Evolutionary conservation across 176 grass and related monocot genomes (phyloP).

Genomic region (Eremochloa ophiuroides): DNA sequence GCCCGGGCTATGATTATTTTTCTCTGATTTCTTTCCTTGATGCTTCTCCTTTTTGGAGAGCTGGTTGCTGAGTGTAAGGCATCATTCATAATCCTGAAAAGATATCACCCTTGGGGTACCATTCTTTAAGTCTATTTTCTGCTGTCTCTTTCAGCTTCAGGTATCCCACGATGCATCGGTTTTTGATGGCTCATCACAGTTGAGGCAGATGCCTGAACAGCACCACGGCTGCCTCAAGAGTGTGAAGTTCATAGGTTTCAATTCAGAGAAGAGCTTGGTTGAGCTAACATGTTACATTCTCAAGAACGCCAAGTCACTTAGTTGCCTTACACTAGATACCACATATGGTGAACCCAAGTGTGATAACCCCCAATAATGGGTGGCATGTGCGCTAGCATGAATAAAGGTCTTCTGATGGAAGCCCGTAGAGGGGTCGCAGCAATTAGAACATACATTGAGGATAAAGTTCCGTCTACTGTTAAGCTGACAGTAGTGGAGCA

Average conservation of each 20-base stretch:
- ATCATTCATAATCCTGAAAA: background rate
- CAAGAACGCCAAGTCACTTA: background rate
- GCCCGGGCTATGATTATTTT: slow-evolving; percentile 13
- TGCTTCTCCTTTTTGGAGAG: slow-evolving; percentile 22
- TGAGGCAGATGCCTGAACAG: background rate
- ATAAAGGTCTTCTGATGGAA: background rate
- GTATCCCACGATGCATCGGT: background rate
- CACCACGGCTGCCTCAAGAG: slow-evolving; percentile 13
- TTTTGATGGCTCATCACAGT: background rate
- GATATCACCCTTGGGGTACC: no score
- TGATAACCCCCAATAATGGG: no score
- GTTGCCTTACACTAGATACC: background rate
- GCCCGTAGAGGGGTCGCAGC: background rate
- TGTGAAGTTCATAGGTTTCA: slow-evolving; percentile 5
- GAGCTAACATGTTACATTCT: slow-evolving; percentile 3
- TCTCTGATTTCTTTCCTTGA: slow-evolving; percentile 10
- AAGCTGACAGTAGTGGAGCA: background rate
- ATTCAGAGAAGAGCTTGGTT: background rate
- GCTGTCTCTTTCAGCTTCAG: background rate
- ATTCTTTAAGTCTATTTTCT: no score
- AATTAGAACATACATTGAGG: background rate
- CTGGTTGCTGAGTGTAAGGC: background rate
- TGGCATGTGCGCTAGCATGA: background rate
- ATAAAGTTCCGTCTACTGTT: background rate
- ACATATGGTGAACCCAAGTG: background rate